Evolutionary conservation across 768 basidiomycete species (phyloP), one percentile per base, ranked within the genome.

Genomic region (Trametes punicea): DNA sequence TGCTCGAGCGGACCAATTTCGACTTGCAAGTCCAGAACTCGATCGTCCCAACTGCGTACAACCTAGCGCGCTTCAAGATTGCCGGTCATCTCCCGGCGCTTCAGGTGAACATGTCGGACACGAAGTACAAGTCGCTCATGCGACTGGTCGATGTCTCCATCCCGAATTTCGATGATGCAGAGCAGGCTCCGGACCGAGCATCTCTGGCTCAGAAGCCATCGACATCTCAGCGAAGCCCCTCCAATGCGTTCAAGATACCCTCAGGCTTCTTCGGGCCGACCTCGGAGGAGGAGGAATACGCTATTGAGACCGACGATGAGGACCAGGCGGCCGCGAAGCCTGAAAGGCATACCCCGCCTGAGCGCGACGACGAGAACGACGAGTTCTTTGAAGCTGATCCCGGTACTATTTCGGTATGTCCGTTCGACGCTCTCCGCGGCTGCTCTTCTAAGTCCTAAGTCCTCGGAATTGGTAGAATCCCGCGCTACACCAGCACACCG

Each of bases 91-190:
- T 99, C 36, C 95, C 96, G 2, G 82, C 82, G 27, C 77, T 99
- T 9, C 88, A 90, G 65, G 79, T 97, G 69, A 98, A 99, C 70
- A 73, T 95, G 41, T 93, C 91, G 20, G 91, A 93, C 65, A 82
- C 82, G 7, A 96, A 95, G 69, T 96, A 96, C 72, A 88, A 95
- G 72, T 81, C 87, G 1, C 72, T 98, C 40, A 93, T 99, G 90
- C 84, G 91, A 8, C 77, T 98, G 54, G 81, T 98, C 63, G 95
- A 98, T 64, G 85, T 94, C 25, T 83, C 86, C 26, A 85, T 98
- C 34, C 97, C 97, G 13, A 81, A 86, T 55, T 87, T 98, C 62
- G 87, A 81, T 21, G 69, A 64, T 44, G 67, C 10, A 46, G 52
- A 54, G 31, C 33, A 69, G 21, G 45, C 46, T 11, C 47, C 41